phyloP scores from a whole-genome alignment of 495 filamentous ascomycete genomes.

The Podospora fimiseda region DNA sequence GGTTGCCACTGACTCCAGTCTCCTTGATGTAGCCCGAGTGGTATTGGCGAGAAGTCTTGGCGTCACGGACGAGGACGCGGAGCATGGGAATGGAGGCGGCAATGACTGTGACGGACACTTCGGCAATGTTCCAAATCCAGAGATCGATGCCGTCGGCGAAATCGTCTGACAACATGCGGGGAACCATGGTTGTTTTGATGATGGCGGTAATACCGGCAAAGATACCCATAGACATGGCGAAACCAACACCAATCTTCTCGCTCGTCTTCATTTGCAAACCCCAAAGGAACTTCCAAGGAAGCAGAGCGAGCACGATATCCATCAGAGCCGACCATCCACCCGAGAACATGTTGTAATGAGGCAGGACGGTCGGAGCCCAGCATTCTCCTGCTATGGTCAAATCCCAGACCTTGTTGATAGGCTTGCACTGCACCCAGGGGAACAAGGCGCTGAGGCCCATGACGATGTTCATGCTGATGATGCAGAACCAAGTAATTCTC shows the following conservation, averaged over 20 bases:
- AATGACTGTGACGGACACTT: slow-evolving; percentile 19
- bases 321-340: slow-evolving; percentile 28
- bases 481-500: slow-evolving; percentile 16
- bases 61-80: slow-evolving; percentile 20
- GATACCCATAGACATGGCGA: slow-evolving; percentile 35
- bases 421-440: slow-evolving; percentile 22
- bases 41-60: slow-evolving; percentile 3
- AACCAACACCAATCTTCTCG: slow-evolving; percentile 30
- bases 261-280: slow-evolving; percentile 26
- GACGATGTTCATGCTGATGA: slow-evolving; percentile 19
- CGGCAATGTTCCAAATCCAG: slow-evolving; percentile 16
- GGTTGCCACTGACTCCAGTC: not conserved
- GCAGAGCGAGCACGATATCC: slow-evolving; percentile 28
- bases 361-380: slow-evolving; percentile 14
- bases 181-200: slow-evolving; percentile 15
- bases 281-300: slow-evolving; percentile 33
- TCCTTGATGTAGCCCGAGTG: slow-evolving; percentile 4
- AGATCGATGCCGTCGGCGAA: slow-evolving; percentile 10
- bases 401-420: slow-evolving; percentile 27
- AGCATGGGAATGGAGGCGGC: slow-evolving; percentile 26
- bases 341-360: slow-evolving; percentile 18
- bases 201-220: slow-evolving; percentile 19
- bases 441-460: slow-evolving; percentile 14
- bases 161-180: slow-evolving; percentile 9
- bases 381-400: slow-evolving; percentile 17